These are phyloP conservation scores for Rugosomyces carneus DNA, from an alignment of 1,284 basidiomycete species.

Conservation along the genomic window DNA sequence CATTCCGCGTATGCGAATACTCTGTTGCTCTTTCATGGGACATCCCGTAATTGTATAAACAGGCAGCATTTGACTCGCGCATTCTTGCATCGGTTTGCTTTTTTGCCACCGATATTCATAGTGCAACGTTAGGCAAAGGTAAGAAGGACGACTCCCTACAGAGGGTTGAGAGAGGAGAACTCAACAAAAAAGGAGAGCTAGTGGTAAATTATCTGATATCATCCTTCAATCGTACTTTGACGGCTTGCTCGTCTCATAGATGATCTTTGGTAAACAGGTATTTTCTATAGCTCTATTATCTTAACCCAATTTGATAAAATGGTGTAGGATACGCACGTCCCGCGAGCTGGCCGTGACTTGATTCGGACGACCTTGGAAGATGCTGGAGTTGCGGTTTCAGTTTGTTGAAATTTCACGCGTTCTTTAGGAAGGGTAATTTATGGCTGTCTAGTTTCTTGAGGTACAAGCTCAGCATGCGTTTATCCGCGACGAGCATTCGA, in stretches of 20 bases:
- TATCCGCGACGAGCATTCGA: conserved; percentile 84
- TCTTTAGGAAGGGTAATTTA: background rate
- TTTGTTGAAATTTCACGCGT: conserved; percentile 28
- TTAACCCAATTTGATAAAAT: too few relatives aligned
- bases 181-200: conserved; percentile 75
- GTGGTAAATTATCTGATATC: conserved; percentile 46
- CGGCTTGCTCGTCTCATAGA: conserved; percentile 34
- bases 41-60: conserved; percentile 8
- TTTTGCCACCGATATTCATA: conserved; percentile 89
- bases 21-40: background rate
- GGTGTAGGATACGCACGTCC: conserved; percentile 79
- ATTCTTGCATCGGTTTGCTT: conserved; percentile 86
- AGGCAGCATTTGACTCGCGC: conserved; percentile 83
- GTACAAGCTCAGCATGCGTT: conserved; percentile 94
- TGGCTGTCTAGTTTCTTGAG: conserved; percentile 69
- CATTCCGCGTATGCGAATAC: conserved; percentile 45
- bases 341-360: conserved; percentile 75
- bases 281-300: background rate
- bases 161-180: conserved; percentile 66
- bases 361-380: conserved; percentile 81
- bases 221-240: background rate
- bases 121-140: conserved; percentile 80
- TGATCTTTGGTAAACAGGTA: conserved; percentile 93
- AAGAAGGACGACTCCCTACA: conserved; percentile 74
- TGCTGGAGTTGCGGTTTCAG: conserved; percentile 63